Base-by-base conservation (phyloP, 2,329 filamentous ascomycete genomes). In the Claviceps maximensis region DNA sequence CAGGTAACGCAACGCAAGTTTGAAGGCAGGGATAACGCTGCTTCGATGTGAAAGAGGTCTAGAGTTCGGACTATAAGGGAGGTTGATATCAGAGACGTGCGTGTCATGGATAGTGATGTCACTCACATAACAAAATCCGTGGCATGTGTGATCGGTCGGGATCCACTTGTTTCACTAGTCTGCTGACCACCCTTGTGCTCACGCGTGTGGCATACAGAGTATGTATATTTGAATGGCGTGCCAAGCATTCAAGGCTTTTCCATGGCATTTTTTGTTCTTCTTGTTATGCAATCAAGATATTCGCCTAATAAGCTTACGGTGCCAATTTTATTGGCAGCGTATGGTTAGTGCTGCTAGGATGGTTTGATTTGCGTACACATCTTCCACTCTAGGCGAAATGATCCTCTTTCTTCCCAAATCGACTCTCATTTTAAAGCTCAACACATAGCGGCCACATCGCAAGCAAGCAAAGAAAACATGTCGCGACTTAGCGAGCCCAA, bases 101-200 rank as follows among this genome's bases (percentile, higher is more conserved):
- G 25, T 46, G 38, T 2, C 13, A 27, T 29, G 44, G 27, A 31
- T 13, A 31, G 54, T 54, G 54, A 56, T 54, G 55, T 57, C 55
- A 56, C 52, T 55, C 54, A 54, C 54, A 55, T 51, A n/a, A 50
- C 27, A 40, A 49, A 23, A 9, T 17, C 15, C 36, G 45, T 4
- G 33, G 33, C 33, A 17, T 41, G 27, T 47, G 29, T 50, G 47
- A 15, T 50, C n/a, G n/a, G n/a, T n/a, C n/a, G n/a, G 13, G 51
- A 27, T n/a, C 46, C 51, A 29, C 51, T 49, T 19, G 21, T 44
- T 8, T 25, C 21, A 17, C 19, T 4, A 10, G 8, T 41, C 17
- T 8, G 17, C 10, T 5, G 25, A 12, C 4, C 42, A 44, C 42
- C 42, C 42, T 44, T n/a, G n/a, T n/a, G n/a, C n/a, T n/a, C n/a